These are phyloP conservation scores for Cystofilobasidium ferigula DNA, from an alignment of 768 basidiomycete species.

Conservation along the genomic window DNA sequence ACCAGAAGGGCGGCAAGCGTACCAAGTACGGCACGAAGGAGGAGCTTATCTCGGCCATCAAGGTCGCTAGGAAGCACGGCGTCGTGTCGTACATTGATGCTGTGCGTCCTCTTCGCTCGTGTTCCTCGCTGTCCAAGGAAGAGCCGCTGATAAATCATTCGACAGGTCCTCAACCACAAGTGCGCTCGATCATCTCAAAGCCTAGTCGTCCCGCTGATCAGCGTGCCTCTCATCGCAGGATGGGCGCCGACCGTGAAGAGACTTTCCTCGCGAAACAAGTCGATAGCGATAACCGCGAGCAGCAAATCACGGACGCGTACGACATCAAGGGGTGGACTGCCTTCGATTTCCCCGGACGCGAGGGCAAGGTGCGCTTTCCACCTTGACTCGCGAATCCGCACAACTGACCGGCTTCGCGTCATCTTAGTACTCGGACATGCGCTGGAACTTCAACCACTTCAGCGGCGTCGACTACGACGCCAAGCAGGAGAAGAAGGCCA, in stretches of 20 bases:
- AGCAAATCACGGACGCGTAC: conserved; percentile 49
- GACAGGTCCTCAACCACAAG: conserved; percentile 74
- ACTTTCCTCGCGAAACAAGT: conserved; percentile 59
- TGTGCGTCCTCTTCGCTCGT: neutral
- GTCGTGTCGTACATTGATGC: conserved; percentile 48
- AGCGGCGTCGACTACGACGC: conserved; percentile 78
- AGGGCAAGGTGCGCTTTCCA: conserved; percentile 43
- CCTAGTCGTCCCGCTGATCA: neutral
- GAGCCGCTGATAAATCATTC: conserved; percentile 42
- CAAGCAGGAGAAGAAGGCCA: conserved; percentile 34
- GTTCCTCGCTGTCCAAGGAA: neutral
- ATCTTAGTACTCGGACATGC: conserved; percentile 31
- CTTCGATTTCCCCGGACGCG: conserved; percentile 70
- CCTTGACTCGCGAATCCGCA: neutral
- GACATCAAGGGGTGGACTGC: conserved; percentile 32
- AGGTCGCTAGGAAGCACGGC: conserved; percentile 51
- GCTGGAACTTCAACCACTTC: conserved; percentile 28
- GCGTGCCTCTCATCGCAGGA: conserved; percentile 51
- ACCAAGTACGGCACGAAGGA: conserved; percentile 85
- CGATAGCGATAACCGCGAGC: conserved; percentile 55
- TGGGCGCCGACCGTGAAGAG: conserved; percentile 71
- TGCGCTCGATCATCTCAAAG: neutral
- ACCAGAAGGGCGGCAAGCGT: conserved; percentile 28
- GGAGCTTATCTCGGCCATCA: conserved; percentile 60
- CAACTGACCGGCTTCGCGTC: neutral